Base-by-base conservation (phyloP, 495 filamentous ascomycete species). In the Glarea lozoyensis region DNA sequence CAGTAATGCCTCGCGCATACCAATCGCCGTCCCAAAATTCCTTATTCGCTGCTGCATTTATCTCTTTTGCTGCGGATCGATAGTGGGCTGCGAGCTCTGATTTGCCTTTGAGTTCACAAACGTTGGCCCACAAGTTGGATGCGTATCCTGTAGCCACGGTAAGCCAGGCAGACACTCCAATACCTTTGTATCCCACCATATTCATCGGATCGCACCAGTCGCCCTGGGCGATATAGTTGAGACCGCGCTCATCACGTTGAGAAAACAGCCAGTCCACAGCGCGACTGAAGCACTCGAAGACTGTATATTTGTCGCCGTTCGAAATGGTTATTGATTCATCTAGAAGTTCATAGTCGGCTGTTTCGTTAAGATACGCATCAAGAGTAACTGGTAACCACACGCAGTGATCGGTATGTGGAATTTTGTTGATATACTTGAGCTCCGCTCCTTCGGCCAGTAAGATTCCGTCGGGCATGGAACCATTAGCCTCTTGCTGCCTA, bases 181-280 rank as follows among this genome's bases (percentile, higher is more conserved):
- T 63, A 34, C 70, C 70, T 52, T 70, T 73, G 51, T 69, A 70
- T 25, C 72, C 72, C 30, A 74, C 72, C 72, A 76, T 76, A 54
- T 76, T 76, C 64, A 76, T 69, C 33, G 72, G 72, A 46, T 76
- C 72, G 45, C 72, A 76, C 72, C 72, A 76, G 46, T 76, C 72
- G 31, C 72, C 72, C 46, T 76, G 70, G 1, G 68, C 68, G 42
- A 76, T 74, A 58, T 64, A 76, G 57, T 69, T 73, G 24, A 76
- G 61, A 6, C 72, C 72, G 13, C 70, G 68, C 21, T 67, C 43
- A 46, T 76, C 72, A 30, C 72, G 69, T 2, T 65, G 56, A 10
- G 55, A 45, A 10, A 73, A 54, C 1, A 76, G 51, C 64, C 66
- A 75, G 53, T 76, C 66, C 66, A 76, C 70, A 31, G 72, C 70